phyloP scores from a whole-genome alignment of 2,329 filamentous ascomycete genomes.

The Pseudogymnoascus sp. region DNA sequence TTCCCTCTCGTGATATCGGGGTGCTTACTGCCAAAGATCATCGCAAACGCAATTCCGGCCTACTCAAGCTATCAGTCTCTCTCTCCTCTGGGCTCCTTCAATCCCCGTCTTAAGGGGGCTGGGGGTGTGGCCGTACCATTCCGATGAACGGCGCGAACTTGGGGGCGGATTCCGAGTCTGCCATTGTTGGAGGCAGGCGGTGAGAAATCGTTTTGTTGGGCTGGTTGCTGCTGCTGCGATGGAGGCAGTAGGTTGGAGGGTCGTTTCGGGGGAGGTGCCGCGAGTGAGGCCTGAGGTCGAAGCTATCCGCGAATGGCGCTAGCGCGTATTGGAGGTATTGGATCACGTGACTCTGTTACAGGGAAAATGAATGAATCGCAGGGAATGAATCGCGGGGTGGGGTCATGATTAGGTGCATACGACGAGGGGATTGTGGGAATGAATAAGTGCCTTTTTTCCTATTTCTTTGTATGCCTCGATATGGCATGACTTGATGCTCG shows the following conservation, averaged over 20 bases:
- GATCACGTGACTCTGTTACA: neutral
- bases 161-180: conserved; percentile 54
- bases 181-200: conserved; percentile 35
- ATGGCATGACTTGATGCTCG: neutral
- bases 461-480: neutral
- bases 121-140: conserved; percentile 54
- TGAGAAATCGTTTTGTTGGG: neutral
- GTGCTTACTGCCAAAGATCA: conserved; percentile 72
- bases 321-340: neutral
- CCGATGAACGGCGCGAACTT: conserved; percentile 84
- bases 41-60: conserved; percentile 72
- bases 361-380: neutral
- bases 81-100: conserved; percentile 5
- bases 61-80: conserved; percentile 29
- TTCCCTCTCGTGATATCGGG: conserved; percentile 6
- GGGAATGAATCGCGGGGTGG: neutral
- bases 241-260: neutral
- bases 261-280: neutral
- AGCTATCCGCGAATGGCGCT: neutral
- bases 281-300: neutral
- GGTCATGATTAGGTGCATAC: neutral
- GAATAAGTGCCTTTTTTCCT: neutral
- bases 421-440: neutral
- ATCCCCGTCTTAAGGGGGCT: neutral
- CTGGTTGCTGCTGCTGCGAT: neutral